Evolutionary conservation across 2,329 filamentous ascomycete species (phyloP), one percentile per base, ranked within the genome.

Genomic region (Fusarium stilboides): DNA sequence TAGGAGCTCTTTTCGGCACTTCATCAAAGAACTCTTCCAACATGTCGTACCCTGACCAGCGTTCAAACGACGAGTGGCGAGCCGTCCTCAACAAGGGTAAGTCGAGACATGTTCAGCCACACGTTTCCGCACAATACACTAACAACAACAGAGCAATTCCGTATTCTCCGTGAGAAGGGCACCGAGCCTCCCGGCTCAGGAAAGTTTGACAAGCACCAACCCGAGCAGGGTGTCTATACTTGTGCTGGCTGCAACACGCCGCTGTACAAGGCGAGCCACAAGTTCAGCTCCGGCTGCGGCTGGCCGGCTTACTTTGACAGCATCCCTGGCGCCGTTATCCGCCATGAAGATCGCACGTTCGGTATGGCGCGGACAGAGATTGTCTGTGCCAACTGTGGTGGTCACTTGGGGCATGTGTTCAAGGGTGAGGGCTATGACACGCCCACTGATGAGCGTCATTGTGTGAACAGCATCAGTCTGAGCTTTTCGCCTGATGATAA

Each of bases 271-370:
- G 94, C 96, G 28, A 87, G 87, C 68, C 94, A 97, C 82, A 99
- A 99, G 81, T 99, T 99, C 87, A 93, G 93, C 80, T 97, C 93
- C 19, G 94, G 94, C 42, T 99, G 96, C 81, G 96, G 96, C 65
- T 99, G 96, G 96, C 96, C 96, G 1, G 96, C 96, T 14, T 99
- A 98, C 82, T 99, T 95, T 78, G 96, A 99, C 81, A 95, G 92
- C 70, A 89, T 99, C 52, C 95, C 96, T 0, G 94, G 94, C 4
- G 95, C 95, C 1, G 94, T 99, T 14, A 93, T 89, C 36, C 86
- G 95, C 66, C 91, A 95, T 76, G 89, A 89, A 68, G 96, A 99
- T 80, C 83, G 81, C 47, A 85, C 89, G 0, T 87, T 94, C 52
- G 95, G 95, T 46, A 97, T 97, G 93, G 78, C 85, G 76, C 86